Evolutionary conservation across 2,329 filamentous ascomycete species (phyloP).

Genomic region (Geosmithia flava): DNA sequence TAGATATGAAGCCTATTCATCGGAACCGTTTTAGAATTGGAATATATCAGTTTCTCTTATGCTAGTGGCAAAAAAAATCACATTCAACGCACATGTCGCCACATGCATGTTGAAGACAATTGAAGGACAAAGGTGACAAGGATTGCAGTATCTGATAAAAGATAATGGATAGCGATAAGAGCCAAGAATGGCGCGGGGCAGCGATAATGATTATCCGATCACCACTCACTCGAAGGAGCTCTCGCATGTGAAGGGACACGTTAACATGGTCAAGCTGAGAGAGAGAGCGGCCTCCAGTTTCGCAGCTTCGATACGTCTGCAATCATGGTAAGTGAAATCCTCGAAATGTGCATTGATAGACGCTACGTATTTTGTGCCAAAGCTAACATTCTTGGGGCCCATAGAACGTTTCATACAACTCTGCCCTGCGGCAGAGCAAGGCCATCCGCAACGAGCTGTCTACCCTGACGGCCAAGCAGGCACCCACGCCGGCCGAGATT

Average conservation of each 20-base stretch:
- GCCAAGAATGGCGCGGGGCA: neutral
- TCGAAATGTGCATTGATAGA: neutral
- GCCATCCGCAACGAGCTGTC: slow-evolving; percentile 67
- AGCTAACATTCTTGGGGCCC: neutral
- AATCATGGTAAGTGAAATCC: neutral
- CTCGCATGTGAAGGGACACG: neutral
- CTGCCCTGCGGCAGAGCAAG: slow-evolving; percentile 72
- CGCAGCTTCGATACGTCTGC: neutral
- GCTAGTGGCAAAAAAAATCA: no score
- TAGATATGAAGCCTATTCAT: no score
- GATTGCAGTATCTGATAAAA: neutral
- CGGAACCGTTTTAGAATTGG: no score
- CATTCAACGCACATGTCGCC: no score
- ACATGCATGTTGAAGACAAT: no score
- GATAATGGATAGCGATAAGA: neutral
- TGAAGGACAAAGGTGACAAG: no score
- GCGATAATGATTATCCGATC: slow-evolving; percentile 1
- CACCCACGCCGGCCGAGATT: slow-evolving; percentile 40
- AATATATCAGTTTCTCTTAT: no score
- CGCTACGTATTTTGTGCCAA: neutral
- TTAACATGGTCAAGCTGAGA: neutral
- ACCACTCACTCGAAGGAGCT: neutral
- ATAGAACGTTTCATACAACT: slow-evolving; percentile 77
- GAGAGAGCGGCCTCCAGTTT: neutral
- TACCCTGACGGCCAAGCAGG: slow-evolving; percentile 51